Base-by-base conservation (phyloP, 306 rosid species). In the Senna siamea region DNA sequence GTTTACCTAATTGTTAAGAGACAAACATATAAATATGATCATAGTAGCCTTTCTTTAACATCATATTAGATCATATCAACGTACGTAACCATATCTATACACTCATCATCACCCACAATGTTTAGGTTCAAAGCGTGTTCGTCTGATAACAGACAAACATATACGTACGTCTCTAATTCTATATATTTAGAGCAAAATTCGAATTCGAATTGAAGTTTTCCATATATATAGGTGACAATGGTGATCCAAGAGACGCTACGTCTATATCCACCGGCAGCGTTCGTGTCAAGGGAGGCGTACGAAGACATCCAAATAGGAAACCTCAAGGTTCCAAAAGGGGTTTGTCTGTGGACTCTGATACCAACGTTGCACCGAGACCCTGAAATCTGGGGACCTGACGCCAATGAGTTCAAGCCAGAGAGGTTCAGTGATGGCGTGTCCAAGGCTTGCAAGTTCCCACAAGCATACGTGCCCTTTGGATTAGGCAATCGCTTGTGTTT, bases 211-310 rank as follows among this genome's bases (percentile, higher is more conserved):
- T 5, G 2, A 41, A 41, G 14, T 14, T 28, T 57, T n/a, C n/a
- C 7, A 2, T 5, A 12, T 14, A 5, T 15, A 0, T 15, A 59
- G 98, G 78, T 85, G 73, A 74, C 79, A 0, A 88, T 89, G 90
- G 99, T 94, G 86, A 83, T 94, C 62, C 91, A 91, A 19, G 99
- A 94, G 75, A 87, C 77, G 56, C 23, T 94, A 41, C 96, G 99
- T 14, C 72, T 94, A 51, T 94, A 94, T 50, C 96, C 99, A 20
- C 95, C 97, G 5, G 99, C 90, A 7, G 93, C 97, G 5, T 91
- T 94, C 48, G 99, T 94, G 38, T 88, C 99, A 19, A 87, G 99
- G 77, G 99, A 94, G 77, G 90, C 97, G 57, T 84, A 89, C 3
- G 89, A 78, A 32, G 95, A 94, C 9, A 85, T 85, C 3, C 81